phyloP scores from a whole-genome alignment of 2,329 filamentous ascomycete genomes.

The Neopestalotiopsis sp. region DNA sequence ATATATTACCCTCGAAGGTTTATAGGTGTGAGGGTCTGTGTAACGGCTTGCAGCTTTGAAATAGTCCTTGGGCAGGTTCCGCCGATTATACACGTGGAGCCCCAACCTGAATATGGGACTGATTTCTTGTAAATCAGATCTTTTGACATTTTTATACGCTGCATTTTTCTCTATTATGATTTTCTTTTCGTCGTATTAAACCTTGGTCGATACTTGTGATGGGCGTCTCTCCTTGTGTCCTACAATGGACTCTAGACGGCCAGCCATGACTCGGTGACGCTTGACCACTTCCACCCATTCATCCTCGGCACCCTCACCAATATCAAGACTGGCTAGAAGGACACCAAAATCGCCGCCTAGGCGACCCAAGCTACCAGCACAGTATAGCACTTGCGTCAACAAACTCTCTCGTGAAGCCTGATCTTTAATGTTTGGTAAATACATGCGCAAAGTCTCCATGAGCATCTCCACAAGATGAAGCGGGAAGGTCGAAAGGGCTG shows the following conservation, averaged over 20 bases:
- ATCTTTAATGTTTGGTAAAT: conserved; percentile 83
- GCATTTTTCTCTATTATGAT: not conserved
- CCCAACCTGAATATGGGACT: too few relatives aligned
- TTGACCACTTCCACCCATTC: conserved; percentile 92
- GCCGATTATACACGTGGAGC: too few relatives aligned
- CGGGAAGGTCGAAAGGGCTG: conserved; percentile 82
- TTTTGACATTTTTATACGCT: not conserved
- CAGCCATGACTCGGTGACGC: conserved; percentile 84
- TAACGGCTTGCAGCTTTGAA: too few relatives aligned
- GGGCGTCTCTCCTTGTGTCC: conserved; percentile 51
- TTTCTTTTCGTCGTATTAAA: conserved; percentile 14
- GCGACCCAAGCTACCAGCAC: conserved; percentile 86
- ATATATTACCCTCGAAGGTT: too few relatives aligned
- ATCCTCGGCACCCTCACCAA: conserved; percentile 51
- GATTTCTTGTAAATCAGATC: not conserved
- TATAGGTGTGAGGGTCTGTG: too few relatives aligned
- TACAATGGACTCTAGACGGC: conserved; percentile 73
- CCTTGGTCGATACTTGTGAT: conserved; percentile 20
- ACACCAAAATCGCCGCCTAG: conserved; percentile 93
- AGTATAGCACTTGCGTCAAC: conserved; percentile 91
- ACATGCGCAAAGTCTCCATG: conserved; percentile 73
- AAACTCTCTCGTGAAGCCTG: conserved; percentile 83
- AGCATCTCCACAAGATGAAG: conserved; percentile 83
- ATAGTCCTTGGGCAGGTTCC: too few relatives aligned
- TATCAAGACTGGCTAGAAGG: conserved; percentile 71